These are phyloP conservation scores for Suillus occidentalis DNA, from an alignment of 768 basidiomycete species.

Conservation along the genomic window DNA sequence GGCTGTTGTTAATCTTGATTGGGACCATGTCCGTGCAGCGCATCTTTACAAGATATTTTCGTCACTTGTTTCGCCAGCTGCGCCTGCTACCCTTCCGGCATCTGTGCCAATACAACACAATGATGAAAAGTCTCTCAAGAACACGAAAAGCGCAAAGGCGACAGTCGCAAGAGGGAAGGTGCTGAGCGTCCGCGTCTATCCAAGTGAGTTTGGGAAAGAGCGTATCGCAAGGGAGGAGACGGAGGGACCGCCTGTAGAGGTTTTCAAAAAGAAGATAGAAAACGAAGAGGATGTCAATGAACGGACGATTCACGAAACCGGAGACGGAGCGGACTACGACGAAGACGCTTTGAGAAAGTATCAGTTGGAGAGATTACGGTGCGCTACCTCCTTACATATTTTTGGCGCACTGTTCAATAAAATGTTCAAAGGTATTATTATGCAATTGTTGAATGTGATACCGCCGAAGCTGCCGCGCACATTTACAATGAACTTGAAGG, in stretches of 20 bases:
- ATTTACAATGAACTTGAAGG: conserved; percentile 87
- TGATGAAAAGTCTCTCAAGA: conserved; percentile 17
- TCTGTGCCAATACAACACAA: conserved; percentile 19
- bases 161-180: conserved; percentile 62
- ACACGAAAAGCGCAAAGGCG: conserved; percentile 2
- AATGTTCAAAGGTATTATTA: conserved; percentile 78
- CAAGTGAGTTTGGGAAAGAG: conserved; percentile 91
- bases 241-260: conserved; percentile 85
- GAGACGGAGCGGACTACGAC: conserved; percentile 77
- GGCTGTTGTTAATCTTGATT: conserved; percentile 94
- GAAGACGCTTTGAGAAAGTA: conserved; percentile 87
- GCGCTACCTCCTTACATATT: conserved; percentile 22
- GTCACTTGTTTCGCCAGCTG: conserved; percentile 71
- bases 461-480: conserved; percentile 71
- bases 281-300: conserved; percentile 63
- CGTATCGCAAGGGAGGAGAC: conserved; percentile 83
- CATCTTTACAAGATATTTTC: conserved; percentile 93
- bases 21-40: conserved; percentile 90
- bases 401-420: neutral
- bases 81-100: conserved; percentile 39
- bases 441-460: conserved; percentile 88
- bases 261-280: conserved; percentile 59
- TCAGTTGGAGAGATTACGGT: conserved; percentile 92
- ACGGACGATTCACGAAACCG: conserved; percentile 62
- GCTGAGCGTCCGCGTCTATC: conserved; percentile 79